phyloP scores from a whole-genome alignment of 345 rosid species.

The Lepidium africanum region DNA sequence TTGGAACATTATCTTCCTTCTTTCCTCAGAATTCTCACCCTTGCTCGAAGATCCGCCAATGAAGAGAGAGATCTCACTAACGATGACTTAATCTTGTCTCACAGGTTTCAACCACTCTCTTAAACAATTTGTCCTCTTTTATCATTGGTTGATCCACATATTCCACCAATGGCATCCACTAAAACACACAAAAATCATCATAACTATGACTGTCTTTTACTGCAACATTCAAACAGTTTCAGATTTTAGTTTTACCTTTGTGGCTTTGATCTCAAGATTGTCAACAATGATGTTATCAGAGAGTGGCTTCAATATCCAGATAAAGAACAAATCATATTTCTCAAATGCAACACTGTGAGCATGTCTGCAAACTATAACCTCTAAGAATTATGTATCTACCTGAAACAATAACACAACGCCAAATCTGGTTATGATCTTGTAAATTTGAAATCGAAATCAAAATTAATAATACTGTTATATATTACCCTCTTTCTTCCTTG shows the following conservation, averaged over 20 bases:
- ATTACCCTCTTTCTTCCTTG: constrained; percentile 94
- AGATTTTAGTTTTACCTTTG: constrained; percentile 45
- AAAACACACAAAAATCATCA: not conserved
- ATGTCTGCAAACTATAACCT: constrained; percentile 90
- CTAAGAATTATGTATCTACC: constrained; percentile 77
- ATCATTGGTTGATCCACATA: constrained; percentile 78
- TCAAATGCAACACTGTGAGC: constrained; percentile 81
- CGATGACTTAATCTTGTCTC: constrained; percentile 53
- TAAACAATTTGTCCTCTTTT: constrained; percentile 74
- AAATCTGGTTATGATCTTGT: not conserved
- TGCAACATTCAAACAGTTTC: not conserved
- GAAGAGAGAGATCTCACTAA: constrained; percentile 72
- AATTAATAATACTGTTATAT: not conserved
- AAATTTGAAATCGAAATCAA: not conserved
- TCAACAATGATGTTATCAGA: constrained; percentile 56
- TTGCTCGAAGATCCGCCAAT: constrained; percentile 59
- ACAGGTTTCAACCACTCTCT: constrained; percentile 75
- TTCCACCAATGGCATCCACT: constrained; percentile 92
- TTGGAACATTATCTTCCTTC: too few relatives aligned
- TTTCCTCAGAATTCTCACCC: too few relatives aligned
- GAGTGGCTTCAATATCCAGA: constrained; percentile 75
- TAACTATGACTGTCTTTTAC: not conserved
- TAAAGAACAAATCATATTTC: constrained; percentile 87
- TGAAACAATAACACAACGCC: constrained; percentile 20
- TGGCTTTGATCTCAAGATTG: constrained; percentile 67